Conservation (phyloP, 2,329 filamentous ascomycete species). For the Trichoderma atroviride region DNA sequence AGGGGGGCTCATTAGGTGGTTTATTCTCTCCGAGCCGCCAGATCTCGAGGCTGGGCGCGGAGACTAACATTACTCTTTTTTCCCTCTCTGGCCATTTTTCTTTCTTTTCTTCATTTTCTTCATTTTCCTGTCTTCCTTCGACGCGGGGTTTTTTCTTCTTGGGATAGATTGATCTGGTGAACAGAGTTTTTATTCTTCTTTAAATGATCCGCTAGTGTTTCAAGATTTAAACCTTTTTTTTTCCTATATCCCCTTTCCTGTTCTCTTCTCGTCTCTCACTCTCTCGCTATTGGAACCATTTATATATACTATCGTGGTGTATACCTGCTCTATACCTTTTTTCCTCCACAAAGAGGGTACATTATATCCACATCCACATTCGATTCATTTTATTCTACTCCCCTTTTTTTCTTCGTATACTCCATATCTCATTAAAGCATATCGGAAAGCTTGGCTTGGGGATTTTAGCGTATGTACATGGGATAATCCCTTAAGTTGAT, state of each 20-base stretch:
- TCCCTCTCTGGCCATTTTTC: background rate
- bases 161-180: background rate
- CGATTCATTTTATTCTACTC: background rate
- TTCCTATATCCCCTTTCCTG: background rate
- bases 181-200: background rate
- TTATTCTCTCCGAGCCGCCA: background rate
- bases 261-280: conserved; percentile 2
- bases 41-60: background rate
- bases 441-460: background rate
- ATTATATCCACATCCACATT: background rate
- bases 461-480: conserved; percentile 6
- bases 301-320: background rate
- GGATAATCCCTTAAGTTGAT: conserved; percentile 2
- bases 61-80: background rate
- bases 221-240: background rate
- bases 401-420: background rate
- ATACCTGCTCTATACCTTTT: background rate
- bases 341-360: background rate
- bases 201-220: conserved; percentile 15
- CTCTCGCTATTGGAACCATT: background rate
- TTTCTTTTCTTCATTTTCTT: background rate
- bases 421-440: background rate
- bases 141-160: background rate
- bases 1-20: background rate
- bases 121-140: background rate